Conservation (phyloP, 768 basidiomycete species). For the Boletus coccyginus region DNA sequence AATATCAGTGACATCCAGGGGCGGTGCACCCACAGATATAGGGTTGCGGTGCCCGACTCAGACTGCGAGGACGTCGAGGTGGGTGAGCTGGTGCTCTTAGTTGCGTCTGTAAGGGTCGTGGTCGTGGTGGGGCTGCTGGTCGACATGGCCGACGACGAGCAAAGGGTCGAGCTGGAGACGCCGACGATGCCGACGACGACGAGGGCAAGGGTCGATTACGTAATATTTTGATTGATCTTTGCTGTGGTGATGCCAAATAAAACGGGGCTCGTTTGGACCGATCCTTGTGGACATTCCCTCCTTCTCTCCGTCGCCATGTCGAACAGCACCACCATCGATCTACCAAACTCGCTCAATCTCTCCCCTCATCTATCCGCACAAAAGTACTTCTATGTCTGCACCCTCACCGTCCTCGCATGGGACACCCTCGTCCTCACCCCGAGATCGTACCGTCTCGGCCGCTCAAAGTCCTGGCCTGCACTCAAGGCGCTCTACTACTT, state of each 20-base stretch:
- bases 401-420: slow-evolving; percentile 87
- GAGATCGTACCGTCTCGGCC: slow-evolving; percentile 69
- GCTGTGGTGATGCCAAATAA: slow-evolving; percentile 16
- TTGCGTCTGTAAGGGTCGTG: neutral
- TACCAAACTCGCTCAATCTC: slow-evolving; percentile 71
- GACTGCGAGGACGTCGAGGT: slow-evolving; percentile 1
- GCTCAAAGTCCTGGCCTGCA: slow-evolving; percentile 63
- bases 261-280: neutral
- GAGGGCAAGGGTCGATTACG: slow-evolving; percentile 7
- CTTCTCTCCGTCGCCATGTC: slow-evolving; percentile 14
- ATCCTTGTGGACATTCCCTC: neutral
- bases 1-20: slow-evolving; percentile 1
- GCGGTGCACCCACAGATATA: slow-evolving; percentile 30
- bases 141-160: slow-evolving; percentile 15
- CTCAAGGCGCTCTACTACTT: slow-evolving; percentile 78
- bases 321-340: neutral
- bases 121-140: neutral
- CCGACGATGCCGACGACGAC: neutral
- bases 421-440: slow-evolving; percentile 84
- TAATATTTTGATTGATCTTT: slow-evolving; percentile 22
- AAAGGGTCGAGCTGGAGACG: neutral
- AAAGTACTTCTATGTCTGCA: slow-evolving; percentile 90
- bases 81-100: neutral
- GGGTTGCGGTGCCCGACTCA: slow-evolving; percentile 19
- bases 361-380: slow-evolving; percentile 78